A percentile compares a stretch with the other conserved stretches of the same genome.
Evolutionary conservation across 208 protist genomes (phyloP).

Genomic region (Leptomonas seymouri): DNA sequence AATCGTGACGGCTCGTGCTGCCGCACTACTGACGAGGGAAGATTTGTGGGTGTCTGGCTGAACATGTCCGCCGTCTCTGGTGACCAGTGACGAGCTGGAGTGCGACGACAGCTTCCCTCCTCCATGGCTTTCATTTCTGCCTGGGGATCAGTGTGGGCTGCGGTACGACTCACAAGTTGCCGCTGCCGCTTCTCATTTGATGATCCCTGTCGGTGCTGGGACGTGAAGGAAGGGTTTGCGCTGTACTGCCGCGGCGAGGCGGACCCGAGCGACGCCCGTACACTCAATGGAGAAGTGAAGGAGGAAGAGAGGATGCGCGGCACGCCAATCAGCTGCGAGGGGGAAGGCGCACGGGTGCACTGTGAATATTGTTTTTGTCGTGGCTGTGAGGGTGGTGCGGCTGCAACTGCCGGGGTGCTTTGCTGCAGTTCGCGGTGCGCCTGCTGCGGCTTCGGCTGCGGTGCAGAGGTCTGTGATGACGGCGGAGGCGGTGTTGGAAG

Average conservation of each 20-base stretch:
- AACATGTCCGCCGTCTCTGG: neutral
- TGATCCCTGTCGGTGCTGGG: neutral
- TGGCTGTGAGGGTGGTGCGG: neutral
- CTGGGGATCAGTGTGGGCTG: neutral
- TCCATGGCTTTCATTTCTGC: neutral
- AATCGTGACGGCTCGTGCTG: neutral
- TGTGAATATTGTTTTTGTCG: neutral
- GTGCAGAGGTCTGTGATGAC: too few relatives aligned
- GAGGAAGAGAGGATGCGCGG: slow-evolving; percentile 13
- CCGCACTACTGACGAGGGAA: neutral
- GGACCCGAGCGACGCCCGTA: neutral
- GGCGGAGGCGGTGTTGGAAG: too few relatives aligned
- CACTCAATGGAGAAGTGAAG: slow-evolving; percentile 7
- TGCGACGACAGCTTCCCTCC: neutral
- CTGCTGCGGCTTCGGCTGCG: neutral
- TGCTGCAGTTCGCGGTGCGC: neutral
- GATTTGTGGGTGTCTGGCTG: neutral
- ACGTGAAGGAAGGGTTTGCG: neutral
- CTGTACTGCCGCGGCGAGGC: slow-evolving; percentile 7
- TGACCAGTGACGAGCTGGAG: slow-evolving; percentile 7
- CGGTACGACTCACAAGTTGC: neutral
- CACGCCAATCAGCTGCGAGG: slow-evolving; percentile 13
- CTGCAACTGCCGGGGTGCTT: neutral
- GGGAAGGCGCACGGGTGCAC: neutral
- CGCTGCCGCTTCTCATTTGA: neutral